These are phyloP conservation scores for Monosiga brevicollis DNA, from an alignment of 78 protist species.

Conservation along the genomic window DNA sequence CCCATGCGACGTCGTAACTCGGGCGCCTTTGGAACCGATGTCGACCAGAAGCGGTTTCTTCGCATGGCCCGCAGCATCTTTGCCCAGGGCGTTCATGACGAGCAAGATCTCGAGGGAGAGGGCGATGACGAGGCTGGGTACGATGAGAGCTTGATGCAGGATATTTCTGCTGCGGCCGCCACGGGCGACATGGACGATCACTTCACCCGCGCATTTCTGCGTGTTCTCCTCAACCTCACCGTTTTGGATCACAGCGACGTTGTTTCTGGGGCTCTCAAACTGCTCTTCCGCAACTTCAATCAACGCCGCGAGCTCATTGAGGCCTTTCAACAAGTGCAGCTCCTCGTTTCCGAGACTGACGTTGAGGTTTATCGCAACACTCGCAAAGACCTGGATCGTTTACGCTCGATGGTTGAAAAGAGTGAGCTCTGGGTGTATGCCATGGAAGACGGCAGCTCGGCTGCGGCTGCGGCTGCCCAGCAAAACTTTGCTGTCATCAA, in stretches of 20 bases:
- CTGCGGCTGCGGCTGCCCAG: not conserved
- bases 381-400: not conserved
- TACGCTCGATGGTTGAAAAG: conserved; percentile 23
- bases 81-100: not conserved
- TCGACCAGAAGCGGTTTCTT: not conserved
- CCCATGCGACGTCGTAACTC: not conserved
- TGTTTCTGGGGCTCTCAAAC: not conserved
- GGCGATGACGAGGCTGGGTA: not conserved
- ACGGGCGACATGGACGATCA: not conserved
- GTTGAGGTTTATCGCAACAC: not conserved
- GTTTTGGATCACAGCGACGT: not conserved
- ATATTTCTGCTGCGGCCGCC: too few species aligned
- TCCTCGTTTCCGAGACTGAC: conserved; percentile 10
- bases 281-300: conserved; percentile 19
- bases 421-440: conserved; percentile 25
- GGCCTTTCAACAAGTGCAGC: conserved; percentile 17
- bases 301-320: not conserved
- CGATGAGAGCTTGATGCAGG: not conserved
- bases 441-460: not conserved
- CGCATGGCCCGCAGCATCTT: not conserved
- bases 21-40: too few species aligned
- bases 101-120: not conserved
- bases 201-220: not conserved
- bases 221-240: not conserved
- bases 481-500: not conserved